Evolutionary conservation across 768 basidiomycete species (phyloP).

Genomic region (Coprinopsis marcescibilis): DNA sequence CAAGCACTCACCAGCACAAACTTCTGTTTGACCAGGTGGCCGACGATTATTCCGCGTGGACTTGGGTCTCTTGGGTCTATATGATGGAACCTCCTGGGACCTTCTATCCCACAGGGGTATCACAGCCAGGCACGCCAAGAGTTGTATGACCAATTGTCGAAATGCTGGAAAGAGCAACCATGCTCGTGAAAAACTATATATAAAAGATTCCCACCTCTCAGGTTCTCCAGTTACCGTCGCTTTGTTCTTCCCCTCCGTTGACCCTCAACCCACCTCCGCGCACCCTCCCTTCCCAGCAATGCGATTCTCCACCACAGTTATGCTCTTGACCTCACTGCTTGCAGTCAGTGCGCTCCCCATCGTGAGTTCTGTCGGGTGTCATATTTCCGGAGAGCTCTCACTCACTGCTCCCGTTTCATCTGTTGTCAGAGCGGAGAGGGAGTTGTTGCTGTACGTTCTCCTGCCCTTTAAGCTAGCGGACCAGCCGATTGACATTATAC

Average conservation of each 20-base stretch:
- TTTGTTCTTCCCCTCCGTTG: slow-evolving; percentile 9
- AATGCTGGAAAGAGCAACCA: background rate
- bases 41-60: too few species aligned
- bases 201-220: slow-evolving; percentile 14
- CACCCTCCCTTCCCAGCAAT: slow-evolving; percentile 17
- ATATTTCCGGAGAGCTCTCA: background rate
- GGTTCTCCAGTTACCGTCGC: slow-evolving; percentile 13
- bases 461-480: background rate
- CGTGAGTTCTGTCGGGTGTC: slow-evolving; percentile 18
- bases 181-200: slow-evolving; percentile 10
- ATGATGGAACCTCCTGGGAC: background rate
- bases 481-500: slow-evolving; percentile 2
- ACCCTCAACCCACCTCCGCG: slow-evolving; percentile 8
- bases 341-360: slow-evolving; percentile 19
- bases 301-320: slow-evolving; percentile 23
- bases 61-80: background rate
- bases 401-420: background rate
- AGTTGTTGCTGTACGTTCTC: background rate
- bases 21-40: too few species aligned
- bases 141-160: background rate
- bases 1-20: too few species aligned
- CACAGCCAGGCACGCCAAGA: slow-evolving; percentile 1
- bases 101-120: background rate
- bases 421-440: background rate
- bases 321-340: slow-evolving; percentile 21